Conservation (phyloP, 1,284 basidiomycete genomes). For the Sanguinoderma infundibulare region DNA sequence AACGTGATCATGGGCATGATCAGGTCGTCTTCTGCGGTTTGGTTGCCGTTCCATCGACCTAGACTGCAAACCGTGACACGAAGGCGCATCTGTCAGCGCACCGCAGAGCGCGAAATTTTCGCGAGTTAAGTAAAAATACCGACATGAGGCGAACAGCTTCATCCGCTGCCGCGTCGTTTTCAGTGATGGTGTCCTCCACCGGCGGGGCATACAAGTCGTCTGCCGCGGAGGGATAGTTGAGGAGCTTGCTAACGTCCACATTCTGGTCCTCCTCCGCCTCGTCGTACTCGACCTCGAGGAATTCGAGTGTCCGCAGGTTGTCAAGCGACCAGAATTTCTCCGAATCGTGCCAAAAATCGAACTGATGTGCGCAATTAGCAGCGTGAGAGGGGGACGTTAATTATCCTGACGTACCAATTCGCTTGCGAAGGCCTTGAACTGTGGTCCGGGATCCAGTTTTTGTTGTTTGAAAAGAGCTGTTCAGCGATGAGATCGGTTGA, state of each 20-base stretch:
- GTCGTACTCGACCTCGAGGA: conserved; percentile 1
- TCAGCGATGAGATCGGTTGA: not conserved
- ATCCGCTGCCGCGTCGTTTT: not conserved
- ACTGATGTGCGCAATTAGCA: not conserved
- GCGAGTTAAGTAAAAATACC: too few species aligned
- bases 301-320: not conserved
- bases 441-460: conserved; percentile 29
- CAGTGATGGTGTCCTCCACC: not conserved
- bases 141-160: conserved; percentile 5
- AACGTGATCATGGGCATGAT: conserved; percentile 7
- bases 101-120: not conserved
- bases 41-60: conserved; percentile 12
- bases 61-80: not conserved
- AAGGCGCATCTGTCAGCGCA: not conserved
- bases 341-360: conserved; percentile 16
- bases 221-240: not conserved
- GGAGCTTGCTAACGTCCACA: not conserved
- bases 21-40: not conserved
- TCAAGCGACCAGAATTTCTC: conserved; percentile 4
- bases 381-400: not conserved
- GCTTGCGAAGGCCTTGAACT: conserved; percentile 32
- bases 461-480: conserved; percentile 42
- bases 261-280: not conserved
- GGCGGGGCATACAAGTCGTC: not conserved
- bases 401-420: conserved; percentile 30